Evolutionary conservation across 2,329 filamentous ascomycete species (phyloP).

Genomic region (Thyridium curvatum): DNA sequence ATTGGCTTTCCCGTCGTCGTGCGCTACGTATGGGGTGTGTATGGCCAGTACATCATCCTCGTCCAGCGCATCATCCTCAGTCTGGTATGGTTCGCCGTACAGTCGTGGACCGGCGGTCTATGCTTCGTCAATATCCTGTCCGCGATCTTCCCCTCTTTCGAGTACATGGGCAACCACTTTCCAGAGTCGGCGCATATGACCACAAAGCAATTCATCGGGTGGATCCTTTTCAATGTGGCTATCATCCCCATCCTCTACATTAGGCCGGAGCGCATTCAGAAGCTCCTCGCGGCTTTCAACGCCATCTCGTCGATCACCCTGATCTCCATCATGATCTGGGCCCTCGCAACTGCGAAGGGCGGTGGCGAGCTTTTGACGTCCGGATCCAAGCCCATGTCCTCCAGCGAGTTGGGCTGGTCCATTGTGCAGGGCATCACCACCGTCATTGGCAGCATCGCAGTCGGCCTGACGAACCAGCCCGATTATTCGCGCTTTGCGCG

Average conservation of each 20-base stretch:
- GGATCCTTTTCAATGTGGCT: slow-evolving; percentile 18
- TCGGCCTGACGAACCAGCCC: slow-evolving; percentile 36
- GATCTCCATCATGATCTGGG: slow-evolving; percentile 27
- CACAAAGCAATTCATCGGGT: slow-evolving; percentile 20
- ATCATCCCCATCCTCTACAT: slow-evolving; percentile 33
- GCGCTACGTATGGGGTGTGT: slow-evolving; percentile 32
- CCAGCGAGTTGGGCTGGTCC: slow-evolving; percentile 24
- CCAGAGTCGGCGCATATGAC: slow-evolving; percentile 14
- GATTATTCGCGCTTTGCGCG: slow-evolving; percentile 37
- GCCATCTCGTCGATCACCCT: slow-evolving; percentile 20
- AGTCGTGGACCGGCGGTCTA: slow-evolving; percentile 20
- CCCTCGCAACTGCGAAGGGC: slow-evolving; percentile 22
- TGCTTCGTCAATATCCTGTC: slow-evolving; percentile 13
- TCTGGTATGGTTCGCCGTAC: slow-evolving; percentile 31
- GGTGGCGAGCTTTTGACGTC: slow-evolving; percentile 18
- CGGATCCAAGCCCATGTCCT: slow-evolving; percentile 6
- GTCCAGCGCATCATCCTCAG: slow-evolving; percentile 29
- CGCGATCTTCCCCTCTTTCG: slow-evolving; percentile 18
- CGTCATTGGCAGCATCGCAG: slow-evolving; percentile 34
- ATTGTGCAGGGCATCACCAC: slow-evolving; percentile 31
- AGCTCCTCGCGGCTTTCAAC: slow-evolving; percentile 19
- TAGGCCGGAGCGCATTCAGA: slow-evolving; percentile 30
- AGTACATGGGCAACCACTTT: slow-evolving; percentile 15
- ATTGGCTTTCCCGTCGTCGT: slow-evolving; percentile 34
- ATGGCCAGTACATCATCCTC: slow-evolving; percentile 30